Evolutionary conservation across 2,329 filamentous ascomycete species (phyloP), one percentile per base, ranked within the genome.

Genomic region (Chrysosporium queenslandicum): DNA sequence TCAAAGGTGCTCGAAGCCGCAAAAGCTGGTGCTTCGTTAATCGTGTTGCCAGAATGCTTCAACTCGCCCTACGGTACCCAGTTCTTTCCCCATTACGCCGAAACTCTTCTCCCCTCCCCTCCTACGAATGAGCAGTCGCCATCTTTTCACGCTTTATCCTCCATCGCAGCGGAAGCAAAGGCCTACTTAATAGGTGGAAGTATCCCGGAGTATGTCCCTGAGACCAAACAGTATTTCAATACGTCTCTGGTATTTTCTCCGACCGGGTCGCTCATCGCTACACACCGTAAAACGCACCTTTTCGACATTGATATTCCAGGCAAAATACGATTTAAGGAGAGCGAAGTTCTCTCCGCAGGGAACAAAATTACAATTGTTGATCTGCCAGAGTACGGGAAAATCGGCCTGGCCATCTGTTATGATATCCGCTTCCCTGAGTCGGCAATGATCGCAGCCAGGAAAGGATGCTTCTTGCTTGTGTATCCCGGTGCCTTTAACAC

Each of bases 221-320:
- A 72, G 9, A 78, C 74, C 14, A 85, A 86, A 60, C 80, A 80
- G 59, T 86, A 90, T 71, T 95, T 92, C 77, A 98, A 98, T 73
- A 97, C 92, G 2, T 85, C 81, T 25, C 74, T 98, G 43, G 81
- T 85, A 6, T 98, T 98, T 69, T 80, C 77, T 0, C 90, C 89
- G 0, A 72, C 77, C 8, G 92, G 92, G 3, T 67, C 77, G n/a
- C 75, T 96, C 46, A 76, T 98, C n/a, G 87, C 82, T 4, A 87
- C 83, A 2, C 90, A 97, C 68, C 81, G 92, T 61, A 98, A 98
- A 73, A 83, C 92, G 40, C 92, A 98, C 70, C 78, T 98, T 40
- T 98, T 98, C 69, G 92, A 97, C 71, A 98, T 98, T 62, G 85
- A 94, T 67, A 97, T 98, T 58, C 92, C 92, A 0, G 91, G 89